Conservation (phyloP, 1,139 yeast species). For the Hyphopichia pseudoburtonii region DNA sequence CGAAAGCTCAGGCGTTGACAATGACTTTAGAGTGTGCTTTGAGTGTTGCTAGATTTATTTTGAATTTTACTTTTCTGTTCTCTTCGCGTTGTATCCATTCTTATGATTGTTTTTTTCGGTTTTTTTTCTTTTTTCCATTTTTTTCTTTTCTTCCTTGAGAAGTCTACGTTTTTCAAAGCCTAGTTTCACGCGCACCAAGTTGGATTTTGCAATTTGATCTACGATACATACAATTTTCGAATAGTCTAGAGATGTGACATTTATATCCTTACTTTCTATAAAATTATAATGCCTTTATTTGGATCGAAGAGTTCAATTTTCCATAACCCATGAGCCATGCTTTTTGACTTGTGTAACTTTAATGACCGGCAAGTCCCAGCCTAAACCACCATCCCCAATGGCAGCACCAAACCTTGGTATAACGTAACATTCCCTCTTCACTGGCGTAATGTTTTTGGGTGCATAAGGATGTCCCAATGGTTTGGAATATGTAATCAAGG, state of each 20-base stretch:
- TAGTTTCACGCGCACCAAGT: no score
- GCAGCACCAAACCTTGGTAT: conserved; percentile 89
- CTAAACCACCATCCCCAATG: conserved; percentile 79
- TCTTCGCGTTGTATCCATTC: background rate
- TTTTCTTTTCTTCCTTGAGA: background rate
- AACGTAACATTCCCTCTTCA: conserved; percentile 82
- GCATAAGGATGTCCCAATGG: conserved; percentile 92
- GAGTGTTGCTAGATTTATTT: background rate
- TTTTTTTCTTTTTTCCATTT: no score
- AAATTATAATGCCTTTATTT: no score
- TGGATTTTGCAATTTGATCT: background rate
- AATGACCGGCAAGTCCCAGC: conserved; percentile 90
- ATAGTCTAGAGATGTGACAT: no score
- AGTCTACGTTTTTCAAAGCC: no score
- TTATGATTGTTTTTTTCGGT: background rate
- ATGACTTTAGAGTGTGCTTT: background rate
- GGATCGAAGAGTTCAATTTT: no score
- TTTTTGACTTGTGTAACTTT: conserved; percentile 71
- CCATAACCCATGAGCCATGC: conserved; percentile 60
- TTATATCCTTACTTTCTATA: no score
- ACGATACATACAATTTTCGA: no score
- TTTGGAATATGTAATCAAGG: conserved; percentile 78
- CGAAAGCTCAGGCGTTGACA: no score
- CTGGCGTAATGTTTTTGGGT: conserved; percentile 62
- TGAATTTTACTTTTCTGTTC: no score